Percentiles rank a stretch among this genome's conserved stretches.
phyloP scores from a whole-genome alignment of 805 yeast species.

The Lipomyces japonicus region DNA sequence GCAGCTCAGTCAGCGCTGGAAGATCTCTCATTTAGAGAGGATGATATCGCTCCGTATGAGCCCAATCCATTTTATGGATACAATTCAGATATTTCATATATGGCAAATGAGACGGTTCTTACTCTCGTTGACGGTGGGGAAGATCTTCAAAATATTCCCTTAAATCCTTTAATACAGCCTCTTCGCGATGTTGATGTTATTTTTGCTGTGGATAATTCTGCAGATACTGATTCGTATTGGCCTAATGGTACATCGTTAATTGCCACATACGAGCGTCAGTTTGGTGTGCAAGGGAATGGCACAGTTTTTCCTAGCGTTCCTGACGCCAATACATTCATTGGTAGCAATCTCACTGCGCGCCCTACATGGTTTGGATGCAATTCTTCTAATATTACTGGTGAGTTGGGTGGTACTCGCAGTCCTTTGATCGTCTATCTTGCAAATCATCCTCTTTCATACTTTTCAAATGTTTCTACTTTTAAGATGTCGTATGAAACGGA shows the following conservation, averaged over 20 bases:
- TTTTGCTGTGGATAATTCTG: constrained; percentile 63
- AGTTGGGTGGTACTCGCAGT: constrained; percentile 47
- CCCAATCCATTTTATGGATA: constrained; percentile 69
- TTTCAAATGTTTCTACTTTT: constrained; percentile 69
- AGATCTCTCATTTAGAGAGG: constrained; percentile 41
- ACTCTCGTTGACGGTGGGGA: constrained; percentile 72
- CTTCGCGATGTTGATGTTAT: constrained; percentile 59
- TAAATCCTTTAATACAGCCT: constrained; percentile 58
- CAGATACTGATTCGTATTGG: constrained; percentile 53
- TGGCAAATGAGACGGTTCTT: constrained; percentile 45
- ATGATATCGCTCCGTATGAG: constrained; percentile 63
- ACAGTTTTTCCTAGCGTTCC: constrained; percentile 81
- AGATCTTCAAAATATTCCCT: constrained; percentile 62
- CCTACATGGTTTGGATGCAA: constrained; percentile 87
- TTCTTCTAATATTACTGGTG: constrained; percentile 54
- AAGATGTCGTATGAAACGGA: constrained; percentile 58
- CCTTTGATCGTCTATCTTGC: constrained; percentile 78
- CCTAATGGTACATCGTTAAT: constrained; percentile 62
- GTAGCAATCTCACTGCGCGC: constrained; percentile 55
- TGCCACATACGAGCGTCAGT: constrained; percentile 59
- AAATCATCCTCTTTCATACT: constrained; percentile 61
- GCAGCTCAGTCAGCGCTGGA: constrained; percentile 47
- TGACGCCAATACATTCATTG: constrained; percentile 56
- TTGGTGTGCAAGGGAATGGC: constrained; percentile 48
- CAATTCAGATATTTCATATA: constrained; percentile 37